These are phyloP conservation scores for Buxus sempervirens DNA, from an alignment of 164 flowering plant species.

Conservation along the genomic window DNA sequence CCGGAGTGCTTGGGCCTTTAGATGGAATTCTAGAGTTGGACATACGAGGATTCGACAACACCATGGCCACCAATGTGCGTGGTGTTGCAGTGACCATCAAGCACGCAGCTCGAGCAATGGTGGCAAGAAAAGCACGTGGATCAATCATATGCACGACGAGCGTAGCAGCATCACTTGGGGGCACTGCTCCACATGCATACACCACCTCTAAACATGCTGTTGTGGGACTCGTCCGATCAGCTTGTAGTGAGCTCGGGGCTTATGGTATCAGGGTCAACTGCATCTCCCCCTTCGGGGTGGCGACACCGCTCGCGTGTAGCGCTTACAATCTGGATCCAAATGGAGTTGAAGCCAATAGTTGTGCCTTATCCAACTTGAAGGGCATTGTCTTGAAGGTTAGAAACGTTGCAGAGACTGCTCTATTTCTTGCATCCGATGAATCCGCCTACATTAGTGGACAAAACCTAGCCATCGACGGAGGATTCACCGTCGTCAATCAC, in stretches of 20 bases:
- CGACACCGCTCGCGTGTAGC: slow-evolving; percentile 50
- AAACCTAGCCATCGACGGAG: slow-evolving; percentile 70
- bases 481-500: slow-evolving; percentile 34
- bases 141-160: slow-evolving; percentile 31
- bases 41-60: slow-evolving; percentile 7
- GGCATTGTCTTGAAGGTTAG: slow-evolving; percentile 51
- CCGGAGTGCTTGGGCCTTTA: slow-evolving; percentile 19
- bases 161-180: slow-evolving; percentile 16
- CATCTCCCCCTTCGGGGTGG: slow-evolving; percentile 59
- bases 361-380: slow-evolving; percentile 36
- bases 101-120: slow-evolving; percentile 31
- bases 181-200: slow-evolving; percentile 16
- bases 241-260: slow-evolving; percentile 23
- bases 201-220: slow-evolving; percentile 30
- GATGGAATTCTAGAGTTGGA: slow-evolving; percentile 21
- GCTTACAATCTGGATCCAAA: slow-evolving; percentile 27
- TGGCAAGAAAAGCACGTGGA: slow-evolving; percentile 11
- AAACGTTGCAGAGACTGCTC: slow-evolving; percentile 67
- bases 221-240: slow-evolving; percentile 21
- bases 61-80: slow-evolving; percentile 17
- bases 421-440: slow-evolving; percentile 74
- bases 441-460: slow-evolving; percentile 66
- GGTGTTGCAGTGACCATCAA: slow-evolving; percentile 20
- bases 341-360: slow-evolving; percentile 32
- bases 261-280: slow-evolving; percentile 44